Conservation (phyloP, 108 stramenopile genomes). For the Pseudonitzschia multiseries region DNA sequence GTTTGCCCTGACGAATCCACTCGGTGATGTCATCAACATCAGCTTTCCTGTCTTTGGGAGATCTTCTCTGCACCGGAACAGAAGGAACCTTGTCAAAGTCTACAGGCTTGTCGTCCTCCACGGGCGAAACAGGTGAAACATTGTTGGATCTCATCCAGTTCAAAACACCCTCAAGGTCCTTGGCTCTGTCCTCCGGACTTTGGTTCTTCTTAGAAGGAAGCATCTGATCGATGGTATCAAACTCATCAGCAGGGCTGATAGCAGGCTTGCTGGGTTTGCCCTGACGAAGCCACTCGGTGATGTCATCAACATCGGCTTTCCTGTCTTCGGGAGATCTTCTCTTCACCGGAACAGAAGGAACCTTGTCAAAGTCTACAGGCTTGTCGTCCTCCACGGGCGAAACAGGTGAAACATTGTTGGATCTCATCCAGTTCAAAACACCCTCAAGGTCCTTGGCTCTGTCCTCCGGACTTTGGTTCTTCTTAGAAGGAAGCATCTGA, state of each 20-base stretch:
- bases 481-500: conserved; percentile 32
- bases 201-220: conserved; percentile 27
- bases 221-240: conserved; percentile 20
- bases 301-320: conserved; percentile 20
- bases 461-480: conserved; percentile 24
- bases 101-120: conserved; percentile 10
- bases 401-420: conserved; percentile 15
- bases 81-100: conserved; percentile 20
- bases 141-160: conserved; percentile 22
- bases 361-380: conserved; percentile 21
- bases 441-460: conserved; percentile 23
- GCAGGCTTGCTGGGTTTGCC: background rate
- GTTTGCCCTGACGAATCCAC: conserved; percentile 24
- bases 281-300: conserved; percentile 29
- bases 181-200: conserved; percentile 26
- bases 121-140: conserved; percentile 1
- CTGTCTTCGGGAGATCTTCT: conserved; percentile 20
- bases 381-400: background rate
- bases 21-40: conserved; percentile 30
- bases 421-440: conserved; percentile 35
- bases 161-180: conserved; percentile 13
- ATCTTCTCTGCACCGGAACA: conserved; percentile 20
- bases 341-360: conserved; percentile 24
- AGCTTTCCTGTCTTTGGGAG: conserved; percentile 24
- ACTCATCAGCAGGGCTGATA: conserved; percentile 4